Base-by-base conservation (phyloP, 441 rosid species). In the Macaranga tanarius region DNA sequence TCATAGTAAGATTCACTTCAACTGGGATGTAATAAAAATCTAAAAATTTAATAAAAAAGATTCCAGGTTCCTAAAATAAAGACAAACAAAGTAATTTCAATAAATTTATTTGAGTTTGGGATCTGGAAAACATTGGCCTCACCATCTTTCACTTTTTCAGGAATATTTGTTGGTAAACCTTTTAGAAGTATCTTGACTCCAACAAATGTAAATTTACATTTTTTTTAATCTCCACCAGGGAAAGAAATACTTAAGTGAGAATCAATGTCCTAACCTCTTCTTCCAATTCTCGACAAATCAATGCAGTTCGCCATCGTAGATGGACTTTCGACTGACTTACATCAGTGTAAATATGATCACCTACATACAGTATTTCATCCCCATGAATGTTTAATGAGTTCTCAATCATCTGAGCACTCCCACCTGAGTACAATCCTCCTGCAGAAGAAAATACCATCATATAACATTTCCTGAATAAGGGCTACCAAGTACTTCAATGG, bases 321-420 rank as follows among this genome's bases (percentile, higher is more conserved):
- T 95, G 97, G 54, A 92, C 91, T 86, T 95, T 92, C 50, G 99
- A 95, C 73, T 86, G 93, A 69, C 97, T 92, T 34, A 95, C 99
- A 85, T 95, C 99, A 73, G 99, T 92, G 83, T 95, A 95, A 47
- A 95, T 95, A 82, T 92, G 99, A 79, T 92, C 99, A 71, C 97
- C 99, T 15, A 95, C 99, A 79, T 92, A 95, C 70, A 95, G 78
- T 76, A 95, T 89, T 75, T 92, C 99, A 78, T 95, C 99, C 22
- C 99, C 99, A 59, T 95, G 97, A 75, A 95, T 78, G 64, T 85
- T 75, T 59, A 95, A 84, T 75, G 97, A 95, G 81, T 81, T 92
- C 86, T 95, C 99, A 52, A 95, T 76, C 96, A 95, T 89, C 79
- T 92, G 99, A 79, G 97, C 99, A 86, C 99, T 92, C 77, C 97